Percentiles rank a stretch among this genome's conserved stretches.
These are phyloP conservation scores for Botrytis paeoniae DNA, from an alignment of 2,329 filamentous ascomycete genomes.

Conservation along the genomic window DNA sequence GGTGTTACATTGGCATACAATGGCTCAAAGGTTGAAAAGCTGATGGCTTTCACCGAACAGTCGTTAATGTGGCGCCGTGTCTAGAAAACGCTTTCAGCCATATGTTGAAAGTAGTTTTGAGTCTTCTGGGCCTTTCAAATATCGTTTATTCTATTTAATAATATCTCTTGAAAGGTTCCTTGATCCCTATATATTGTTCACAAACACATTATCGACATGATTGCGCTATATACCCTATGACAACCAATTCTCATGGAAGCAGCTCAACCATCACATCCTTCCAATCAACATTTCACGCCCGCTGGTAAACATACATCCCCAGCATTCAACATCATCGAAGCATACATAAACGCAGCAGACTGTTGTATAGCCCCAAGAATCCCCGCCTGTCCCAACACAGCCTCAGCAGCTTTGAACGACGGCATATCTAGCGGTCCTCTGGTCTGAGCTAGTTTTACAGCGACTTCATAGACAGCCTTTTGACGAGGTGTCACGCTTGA, in stretches of 20 bases:
- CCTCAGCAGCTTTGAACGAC: neutral
- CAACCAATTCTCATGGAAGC: neutral
- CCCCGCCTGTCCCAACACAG: neutral
- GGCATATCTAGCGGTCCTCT: neutral
- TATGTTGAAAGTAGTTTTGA: neutral
- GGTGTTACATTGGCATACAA: neutral
- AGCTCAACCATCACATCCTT: neutral
- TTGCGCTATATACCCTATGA: neutral
- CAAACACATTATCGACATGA: too few relatives aligned
- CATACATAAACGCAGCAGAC: conserved; percentile 5
- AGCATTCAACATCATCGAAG: conserved; percentile 13
- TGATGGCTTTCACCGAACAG: neutral
- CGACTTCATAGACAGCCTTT: neutral
- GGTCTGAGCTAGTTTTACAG: neutral
- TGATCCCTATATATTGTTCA: neutral
- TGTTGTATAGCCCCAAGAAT: neutral
- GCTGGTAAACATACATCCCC: neutral
- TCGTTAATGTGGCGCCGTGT: neutral
- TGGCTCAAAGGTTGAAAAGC: neutral
- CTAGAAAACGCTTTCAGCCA: neutral
- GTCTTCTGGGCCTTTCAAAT: neutral
- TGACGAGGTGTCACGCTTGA: neutral
- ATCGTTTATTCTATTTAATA: neutral
- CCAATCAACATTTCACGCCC: neutral
- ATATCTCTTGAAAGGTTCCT: too few relatives aligned